Evolutionary conservation across 495 filamentous ascomycete species (phyloP).

Genomic region (Talaromyces ruber): DNA sequence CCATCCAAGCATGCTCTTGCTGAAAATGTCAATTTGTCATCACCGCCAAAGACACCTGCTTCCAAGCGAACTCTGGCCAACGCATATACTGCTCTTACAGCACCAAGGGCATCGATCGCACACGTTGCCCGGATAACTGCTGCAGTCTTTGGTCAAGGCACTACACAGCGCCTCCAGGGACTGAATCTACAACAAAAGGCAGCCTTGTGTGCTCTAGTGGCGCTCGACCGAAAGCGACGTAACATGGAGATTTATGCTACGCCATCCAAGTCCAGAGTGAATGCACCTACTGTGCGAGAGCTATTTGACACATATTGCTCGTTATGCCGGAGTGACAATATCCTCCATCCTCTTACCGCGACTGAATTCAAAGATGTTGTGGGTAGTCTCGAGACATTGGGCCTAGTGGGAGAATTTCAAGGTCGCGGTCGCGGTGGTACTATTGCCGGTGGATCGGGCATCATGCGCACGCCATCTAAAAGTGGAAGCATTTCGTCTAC

Average conservation of each 20-base stretch:
- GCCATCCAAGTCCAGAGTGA: constrained; percentile 44
- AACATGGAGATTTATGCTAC: constrained; percentile 35
- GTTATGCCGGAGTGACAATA: constrained; percentile 73
- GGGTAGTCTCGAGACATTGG: constrained; percentile 77
- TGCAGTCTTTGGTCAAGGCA: constrained; percentile 75
- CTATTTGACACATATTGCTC: constrained; percentile 71
- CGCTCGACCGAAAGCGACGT: constrained; percentile 57
- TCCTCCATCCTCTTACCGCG: constrained; percentile 75
- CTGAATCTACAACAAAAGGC: constrained; percentile 97
- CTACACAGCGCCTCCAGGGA: constrained; percentile 68
- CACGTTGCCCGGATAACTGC: constrained; percentile 88
- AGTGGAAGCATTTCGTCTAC: constrained; percentile 36
- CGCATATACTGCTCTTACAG: constrained; percentile 57
- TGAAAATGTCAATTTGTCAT: constrained; percentile 64
- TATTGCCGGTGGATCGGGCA: constrained; percentile 33
- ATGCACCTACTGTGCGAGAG: constrained; percentile 65
- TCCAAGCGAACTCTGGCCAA: constrained; percentile 35
- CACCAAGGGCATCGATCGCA: constrained; percentile 78
- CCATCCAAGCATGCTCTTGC: constrained; percentile 50
- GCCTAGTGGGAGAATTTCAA: constrained; percentile 64
- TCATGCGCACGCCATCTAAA: constrained; percentile 50
- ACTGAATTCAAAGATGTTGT: constrained; percentile 94
- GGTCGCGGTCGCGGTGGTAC: constrained; percentile 62
- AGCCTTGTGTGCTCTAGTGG: constrained; percentile 77
- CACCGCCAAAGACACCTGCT: constrained; percentile 31